Conservation (phyloP, 148 eudicot genomes). For the Hydrangea macrophylla region DNA sequence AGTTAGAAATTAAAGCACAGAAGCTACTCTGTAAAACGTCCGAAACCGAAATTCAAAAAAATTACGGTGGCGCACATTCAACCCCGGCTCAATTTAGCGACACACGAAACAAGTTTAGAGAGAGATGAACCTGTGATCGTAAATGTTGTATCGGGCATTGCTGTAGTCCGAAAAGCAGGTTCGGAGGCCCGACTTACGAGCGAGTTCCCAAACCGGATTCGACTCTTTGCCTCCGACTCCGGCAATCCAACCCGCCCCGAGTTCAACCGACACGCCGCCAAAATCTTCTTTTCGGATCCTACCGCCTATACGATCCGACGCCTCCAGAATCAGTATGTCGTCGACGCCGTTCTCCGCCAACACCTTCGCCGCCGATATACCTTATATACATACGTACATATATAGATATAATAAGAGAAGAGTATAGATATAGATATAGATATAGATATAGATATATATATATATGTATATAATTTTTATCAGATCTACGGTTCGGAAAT, state of each 20-base stretch:
- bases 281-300: slow-evolving; percentile 58
- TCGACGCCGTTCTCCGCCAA: slow-evolving; percentile 73
- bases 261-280: slow-evolving; percentile 73
- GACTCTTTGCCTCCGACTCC: slow-evolving; percentile 75
- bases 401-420: not conserved
- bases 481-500: not conserved
- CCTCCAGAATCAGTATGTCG: slow-evolving; percentile 71
- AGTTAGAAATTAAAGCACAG: not conserved
- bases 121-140: slow-evolving; percentile 47
- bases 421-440: no score
- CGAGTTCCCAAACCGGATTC: slow-evolving; percentile 82
- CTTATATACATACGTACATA: slow-evolving; percentile 24
- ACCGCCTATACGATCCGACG: slow-evolving; percentile 73
- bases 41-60: no score
- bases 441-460: no score
- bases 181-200: slow-evolving; percentile 47
- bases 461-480: no score
- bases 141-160: slow-evolving; percentile 82
- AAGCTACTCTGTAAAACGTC: no score
- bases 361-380: slow-evolving; percentile 72
- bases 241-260: slow-evolving; percentile 95
- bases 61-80: not conserved
- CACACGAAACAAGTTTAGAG: not conserved
- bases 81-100: not conserved
- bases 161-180: slow-evolving; percentile 84